phyloP scores from a whole-genome alignment of 2,329 filamentous ascomycete genomes.

The Venturiaceae sp. region DNA sequence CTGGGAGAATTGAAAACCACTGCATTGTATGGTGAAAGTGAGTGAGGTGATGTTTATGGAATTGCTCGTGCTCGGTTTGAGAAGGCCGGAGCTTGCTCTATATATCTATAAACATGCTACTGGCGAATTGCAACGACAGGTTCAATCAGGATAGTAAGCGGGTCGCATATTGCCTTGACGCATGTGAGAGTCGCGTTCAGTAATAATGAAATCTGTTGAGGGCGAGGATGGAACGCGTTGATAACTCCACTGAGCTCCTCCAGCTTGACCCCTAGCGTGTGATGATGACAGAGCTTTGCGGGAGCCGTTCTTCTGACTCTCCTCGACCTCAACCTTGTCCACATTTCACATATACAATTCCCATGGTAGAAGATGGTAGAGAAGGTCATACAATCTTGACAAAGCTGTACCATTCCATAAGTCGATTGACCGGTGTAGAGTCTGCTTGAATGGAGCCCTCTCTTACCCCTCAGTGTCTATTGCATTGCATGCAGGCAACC shows the following conservation, averaged over 20 bases:
- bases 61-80: not conserved
- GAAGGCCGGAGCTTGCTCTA: not conserved
- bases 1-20: slow-evolving; percentile 55
- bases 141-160: not conserved
- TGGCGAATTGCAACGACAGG: not conserved
- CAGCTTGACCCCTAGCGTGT: not conserved
- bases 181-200: not conserved
- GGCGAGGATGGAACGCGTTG: not conserved
- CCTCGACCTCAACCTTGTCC: not conserved
- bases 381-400: not conserved
- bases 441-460: not conserved
- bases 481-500: not conserved
- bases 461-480: not conserved
- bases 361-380: not conserved
- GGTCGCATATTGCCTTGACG: not conserved
- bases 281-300: not conserved
- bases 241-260: too few species aligned
- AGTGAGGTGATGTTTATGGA: slow-evolving; percentile 4
- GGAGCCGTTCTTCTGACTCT: not conserved
- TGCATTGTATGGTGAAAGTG: slow-evolving; percentile 37
- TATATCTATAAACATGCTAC: slow-evolving; percentile 1
- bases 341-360: not conserved
- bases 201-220: slow-evolving; percentile 2
- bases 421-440: not conserved
- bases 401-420: not conserved